Evolutionary conservation across 163 green algal species (phyloP).

Genomic region (Coccomyxa subellipsoidea): DNA sequence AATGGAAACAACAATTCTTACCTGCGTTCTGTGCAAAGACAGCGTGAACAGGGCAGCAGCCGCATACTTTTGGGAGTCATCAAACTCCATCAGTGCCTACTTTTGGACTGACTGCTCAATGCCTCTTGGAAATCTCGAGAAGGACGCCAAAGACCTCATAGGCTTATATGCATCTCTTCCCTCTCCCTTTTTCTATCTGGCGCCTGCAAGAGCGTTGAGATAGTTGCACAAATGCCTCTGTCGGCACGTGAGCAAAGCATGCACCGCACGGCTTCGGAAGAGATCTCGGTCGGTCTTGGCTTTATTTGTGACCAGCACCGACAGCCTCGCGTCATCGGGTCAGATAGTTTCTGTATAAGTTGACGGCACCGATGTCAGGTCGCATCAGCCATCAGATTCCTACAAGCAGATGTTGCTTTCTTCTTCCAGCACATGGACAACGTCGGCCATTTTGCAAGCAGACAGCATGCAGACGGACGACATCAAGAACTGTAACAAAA

Average conservation of each 20-base stretch:
- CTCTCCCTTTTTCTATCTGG: too few species aligned
- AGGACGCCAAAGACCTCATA: too few species aligned
- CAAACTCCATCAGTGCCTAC: neutral
- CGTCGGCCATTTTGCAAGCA: neutral
- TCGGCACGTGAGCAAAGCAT: neutral
- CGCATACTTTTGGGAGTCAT: constrained; percentile 55
- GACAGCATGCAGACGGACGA: neutral
- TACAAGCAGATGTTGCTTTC: neutral
- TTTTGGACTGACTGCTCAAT: too few species aligned
- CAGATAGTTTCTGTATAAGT: too few species aligned
- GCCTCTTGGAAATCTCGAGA: too few species aligned
- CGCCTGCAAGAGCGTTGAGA: neutral
- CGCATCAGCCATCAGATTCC: neutral
- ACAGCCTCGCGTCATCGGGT: too few species aligned
- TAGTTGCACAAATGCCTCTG: too few species aligned
- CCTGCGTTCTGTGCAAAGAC: constrained; percentile 61
- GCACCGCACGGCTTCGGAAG: neutral
- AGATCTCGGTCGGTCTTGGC: too few species aligned
- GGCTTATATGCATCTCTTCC: too few species aligned
- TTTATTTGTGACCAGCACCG: too few species aligned
- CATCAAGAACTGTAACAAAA: neutral
- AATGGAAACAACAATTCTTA: constrained; percentile 2
- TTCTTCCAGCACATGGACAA: neutral
- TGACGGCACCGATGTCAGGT: too few species aligned
- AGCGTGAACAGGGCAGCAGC: constrained; percentile 66